Percentiles rank a stretch among this genome's conserved stretches.
phyloP scores from a whole-genome alignment of 805 yeast species.

The Spathaspora arborariae region DNA sequence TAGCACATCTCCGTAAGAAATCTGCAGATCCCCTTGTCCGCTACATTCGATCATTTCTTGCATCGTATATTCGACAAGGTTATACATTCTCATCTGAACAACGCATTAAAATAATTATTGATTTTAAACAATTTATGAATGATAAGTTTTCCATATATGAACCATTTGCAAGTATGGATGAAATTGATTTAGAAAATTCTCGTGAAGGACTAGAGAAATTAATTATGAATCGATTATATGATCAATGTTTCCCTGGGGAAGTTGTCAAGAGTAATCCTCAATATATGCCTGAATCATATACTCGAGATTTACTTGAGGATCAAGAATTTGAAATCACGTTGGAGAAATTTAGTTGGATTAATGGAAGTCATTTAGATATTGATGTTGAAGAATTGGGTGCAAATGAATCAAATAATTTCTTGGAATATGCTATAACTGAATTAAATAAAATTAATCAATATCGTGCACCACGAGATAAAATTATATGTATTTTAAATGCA shows the following conservation, averaged over 20 bases:
- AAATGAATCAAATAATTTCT: conserved; percentile 37
- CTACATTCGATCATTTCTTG: conserved; percentile 79
- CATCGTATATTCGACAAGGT: conserved; percentile 63
- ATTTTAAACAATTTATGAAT: conserved; percentile 71
- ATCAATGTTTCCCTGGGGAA: conserved; percentile 75
- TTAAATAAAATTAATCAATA: conserved; percentile 73
- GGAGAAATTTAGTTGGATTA: conserved; percentile 66
- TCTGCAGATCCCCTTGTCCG: conserved; percentile 86
- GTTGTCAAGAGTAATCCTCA: conserved; percentile 30
- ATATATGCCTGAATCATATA: conserved; percentile 41
- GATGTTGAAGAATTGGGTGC: conserved; percentile 31
- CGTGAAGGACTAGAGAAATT: conserved; percentile 91
- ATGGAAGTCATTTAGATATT: conserved; percentile 77
- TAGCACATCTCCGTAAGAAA: conserved; percentile 64
- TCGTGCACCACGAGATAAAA: conserved; percentile 92
- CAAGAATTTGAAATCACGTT: conserved; percentile 45
- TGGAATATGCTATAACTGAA: conserved; percentile 66
- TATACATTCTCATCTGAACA: conserved; percentile 66
- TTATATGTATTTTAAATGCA: conserved; percentile 84
- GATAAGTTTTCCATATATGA: conserved; percentile 58
- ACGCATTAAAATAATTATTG: conserved; percentile 70
- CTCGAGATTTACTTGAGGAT: conserved; percentile 63
- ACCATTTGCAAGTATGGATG: conserved; percentile 68
- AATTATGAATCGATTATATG: conserved; percentile 81
- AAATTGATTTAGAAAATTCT: conserved; percentile 61